These are phyloP conservation scores for Stephanodiscus triporus DNA, from an alignment of 108 stramenopile species.

Conservation along the genomic window DNA sequence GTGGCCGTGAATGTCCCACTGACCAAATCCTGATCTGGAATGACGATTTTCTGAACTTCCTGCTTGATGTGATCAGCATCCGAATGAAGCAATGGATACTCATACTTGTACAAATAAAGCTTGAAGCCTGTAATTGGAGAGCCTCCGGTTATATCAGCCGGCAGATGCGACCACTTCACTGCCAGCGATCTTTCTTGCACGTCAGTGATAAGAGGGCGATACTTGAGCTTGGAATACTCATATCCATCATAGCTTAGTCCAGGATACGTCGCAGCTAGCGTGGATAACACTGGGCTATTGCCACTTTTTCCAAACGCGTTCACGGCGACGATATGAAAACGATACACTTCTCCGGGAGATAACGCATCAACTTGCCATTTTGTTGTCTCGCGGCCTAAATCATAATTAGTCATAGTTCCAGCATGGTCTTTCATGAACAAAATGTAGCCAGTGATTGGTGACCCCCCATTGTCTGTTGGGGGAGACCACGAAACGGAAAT, in stretches of 20 bases:
- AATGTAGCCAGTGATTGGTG: constrained; percentile 73
- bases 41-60: constrained; percentile 69
- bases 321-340: constrained; percentile 74
- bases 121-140: constrained; percentile 80
- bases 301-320: constrained; percentile 68
- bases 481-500: constrained; percentile 63
- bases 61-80: constrained; percentile 68
- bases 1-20: constrained; percentile 66
- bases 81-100: constrained; percentile 59
- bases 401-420: constrained; percentile 26
- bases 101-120: constrained; percentile 65
- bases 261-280: constrained; percentile 60
- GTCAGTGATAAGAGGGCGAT: constrained; percentile 52
- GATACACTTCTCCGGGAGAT: constrained; percentile 69
- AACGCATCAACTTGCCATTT: constrained; percentile 41
- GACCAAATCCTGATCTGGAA: constrained; percentile 31
- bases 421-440: constrained; percentile 62
- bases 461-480: constrained; percentile 86
- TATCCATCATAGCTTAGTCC: constrained; percentile 51
- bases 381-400: constrained; percentile 25
- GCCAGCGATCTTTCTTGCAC: constrained; percentile 59
- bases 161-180: constrained; percentile 62
- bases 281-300: constrained; percentile 63
- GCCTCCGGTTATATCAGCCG: constrained; percentile 55
- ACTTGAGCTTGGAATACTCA: constrained; percentile 24